Evolutionary conservation across 139 green algal species (phyloP).

Genomic region (Picochlorum sp.): DNA sequence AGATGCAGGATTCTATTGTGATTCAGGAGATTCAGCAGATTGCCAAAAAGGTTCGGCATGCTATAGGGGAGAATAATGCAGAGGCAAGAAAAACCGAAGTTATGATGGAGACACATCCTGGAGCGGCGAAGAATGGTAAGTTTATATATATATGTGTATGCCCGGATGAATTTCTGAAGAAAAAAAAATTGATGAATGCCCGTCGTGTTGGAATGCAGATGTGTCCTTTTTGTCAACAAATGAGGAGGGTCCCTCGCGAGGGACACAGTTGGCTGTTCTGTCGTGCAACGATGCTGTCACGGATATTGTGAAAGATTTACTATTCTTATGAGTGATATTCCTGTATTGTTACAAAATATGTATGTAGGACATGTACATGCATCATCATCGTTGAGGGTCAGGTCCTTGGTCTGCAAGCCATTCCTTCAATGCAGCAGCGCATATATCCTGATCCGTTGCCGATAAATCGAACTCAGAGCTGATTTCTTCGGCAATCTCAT

Average conservation of each 20-base stretch:
- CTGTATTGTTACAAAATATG: neutral
- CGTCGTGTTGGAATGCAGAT: too few species aligned
- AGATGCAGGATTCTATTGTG: constrained; percentile 67
- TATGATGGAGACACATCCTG: neutral
- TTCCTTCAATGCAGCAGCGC: constrained; percentile 77
- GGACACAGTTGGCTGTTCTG: too few species aligned
- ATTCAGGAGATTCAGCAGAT: constrained; percentile 79
- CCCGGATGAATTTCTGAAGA: neutral
- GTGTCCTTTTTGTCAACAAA: too few species aligned
- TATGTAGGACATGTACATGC: neutral
- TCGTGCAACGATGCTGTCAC: too few species aligned
- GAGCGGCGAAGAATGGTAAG: too few species aligned
- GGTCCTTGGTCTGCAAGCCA: constrained; percentile 67
- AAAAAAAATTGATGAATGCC: too few species aligned
- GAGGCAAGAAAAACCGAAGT: constrained; percentile 22
- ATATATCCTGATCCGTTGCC: constrained; percentile 83
- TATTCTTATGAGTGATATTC: too few species aligned
- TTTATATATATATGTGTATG: too few species aligned
- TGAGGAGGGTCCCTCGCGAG: too few species aligned
- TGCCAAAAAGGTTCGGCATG: constrained; percentile 65
- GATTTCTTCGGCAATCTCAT: constrained; percentile 89
- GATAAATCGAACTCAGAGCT: constrained; percentile 79
- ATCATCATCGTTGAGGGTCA: constrained; percentile 6
- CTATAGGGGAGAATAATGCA: constrained; percentile 10
- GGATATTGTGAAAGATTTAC: too few species aligned